These are phyloP conservation scores for Penicillium bovifimosum DNA, from an alignment of 495 filamentous ascomycete genomes.

Conservation along the genomic window DNA sequence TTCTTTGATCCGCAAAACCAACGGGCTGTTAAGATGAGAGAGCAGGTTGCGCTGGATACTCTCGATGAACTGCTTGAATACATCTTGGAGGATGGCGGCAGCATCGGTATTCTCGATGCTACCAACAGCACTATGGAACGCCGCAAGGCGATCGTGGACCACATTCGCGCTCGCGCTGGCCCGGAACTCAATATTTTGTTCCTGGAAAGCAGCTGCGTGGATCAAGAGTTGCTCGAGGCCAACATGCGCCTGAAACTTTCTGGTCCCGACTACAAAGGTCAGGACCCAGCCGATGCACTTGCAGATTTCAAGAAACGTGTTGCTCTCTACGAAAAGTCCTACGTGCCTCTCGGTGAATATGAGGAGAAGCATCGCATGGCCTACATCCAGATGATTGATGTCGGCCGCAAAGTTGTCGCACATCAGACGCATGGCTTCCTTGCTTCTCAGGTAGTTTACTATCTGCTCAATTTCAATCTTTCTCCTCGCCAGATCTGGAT, in stretches of 20 bases:
- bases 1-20: slow-evolving; percentile 94
- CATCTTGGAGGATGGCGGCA: slow-evolving; percentile 72
- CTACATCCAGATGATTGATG: slow-evolving; percentile 96
- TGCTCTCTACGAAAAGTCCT: slow-evolving; percentile 87
- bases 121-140: slow-evolving; percentile 92
- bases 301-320: slow-evolving; percentile 91
- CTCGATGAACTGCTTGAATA: slow-evolving; percentile 88
- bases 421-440: slow-evolving; percentile 89
- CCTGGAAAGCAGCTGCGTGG: slow-evolving; percentile 87
- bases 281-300: slow-evolving; percentile 77
- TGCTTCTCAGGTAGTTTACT: slow-evolving; percentile 83
- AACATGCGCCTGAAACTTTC: slow-evolving; percentile 99
- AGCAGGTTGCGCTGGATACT: slow-evolving; percentile 87
- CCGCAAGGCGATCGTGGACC: slow-evolving; percentile 74
- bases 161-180: slow-evolving; percentile 76
- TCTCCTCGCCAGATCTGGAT: slow-evolving; percentile 97
- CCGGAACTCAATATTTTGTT: slow-evolving; percentile 84
- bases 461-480: slow-evolving; percentile 92
- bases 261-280: slow-evolving; percentile 90
- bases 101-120: slow-evolving; percentile 96
- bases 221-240: slow-evolving; percentile 74
- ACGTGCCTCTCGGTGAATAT: slow-evolving; percentile 83
- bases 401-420: slow-evolving; percentile 86
- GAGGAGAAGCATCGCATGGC: slow-evolving; percentile 86
- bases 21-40: slow-evolving; percentile 73